phyloP scores from a whole-genome alignment of 2,329 filamentous ascomycete genomes.

The Colletotrichum liaoningense region DNA sequence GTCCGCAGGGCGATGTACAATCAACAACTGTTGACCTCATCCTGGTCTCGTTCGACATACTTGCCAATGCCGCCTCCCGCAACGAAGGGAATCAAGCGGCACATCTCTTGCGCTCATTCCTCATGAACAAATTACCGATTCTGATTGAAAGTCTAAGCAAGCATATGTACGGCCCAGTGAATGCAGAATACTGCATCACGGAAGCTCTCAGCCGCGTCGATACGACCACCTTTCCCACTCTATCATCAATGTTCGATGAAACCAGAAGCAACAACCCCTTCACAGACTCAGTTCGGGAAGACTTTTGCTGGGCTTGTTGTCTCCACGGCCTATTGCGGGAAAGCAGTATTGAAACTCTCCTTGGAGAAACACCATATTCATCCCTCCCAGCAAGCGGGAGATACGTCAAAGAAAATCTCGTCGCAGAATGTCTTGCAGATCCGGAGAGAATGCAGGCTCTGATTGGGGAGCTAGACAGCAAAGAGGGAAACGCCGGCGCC shows the following conservation, averaged over 20 bases:
- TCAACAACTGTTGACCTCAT: slow-evolving; percentile 84
- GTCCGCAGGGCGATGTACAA: slow-evolving; percentile 77
- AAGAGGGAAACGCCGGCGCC: slow-evolving; percentile 91
- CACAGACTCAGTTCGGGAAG: slow-evolving; percentile 69
- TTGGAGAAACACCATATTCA: slow-evolving; percentile 87
- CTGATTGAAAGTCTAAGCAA: slow-evolving; percentile 63
- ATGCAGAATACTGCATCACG: slow-evolving; percentile 75
- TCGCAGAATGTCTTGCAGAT: slow-evolving; percentile 82
- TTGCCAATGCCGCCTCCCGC: slow-evolving; percentile 86
- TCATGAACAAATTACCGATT: slow-evolving; percentile 76
- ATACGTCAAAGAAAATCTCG: slow-evolving; percentile 81
- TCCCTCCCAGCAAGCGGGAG: slow-evolving; percentile 79
- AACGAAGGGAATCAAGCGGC: slow-evolving; percentile 68
- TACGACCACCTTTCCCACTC: slow-evolving; percentile 77
- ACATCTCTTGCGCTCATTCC: slow-evolving; percentile 84
- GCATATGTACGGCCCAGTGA: slow-evolving; percentile 81
- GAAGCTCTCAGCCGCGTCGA: slow-evolving; percentile 84
- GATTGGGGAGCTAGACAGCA: slow-evolving; percentile 85
- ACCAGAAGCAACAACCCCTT: slow-evolving; percentile 68
- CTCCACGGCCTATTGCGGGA: slow-evolving; percentile 87
- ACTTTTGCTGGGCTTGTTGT: slow-evolving; percentile 92
- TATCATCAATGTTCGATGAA: slow-evolving; percentile 70
- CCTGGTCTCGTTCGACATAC: slow-evolving; percentile 87
- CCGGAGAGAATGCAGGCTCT: slow-evolving; percentile 80
- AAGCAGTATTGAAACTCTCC: slow-evolving; percentile 79